Conservation (phyloP, 495 filamentous ascomycete species). For the Terfezia boudieri region DNA sequence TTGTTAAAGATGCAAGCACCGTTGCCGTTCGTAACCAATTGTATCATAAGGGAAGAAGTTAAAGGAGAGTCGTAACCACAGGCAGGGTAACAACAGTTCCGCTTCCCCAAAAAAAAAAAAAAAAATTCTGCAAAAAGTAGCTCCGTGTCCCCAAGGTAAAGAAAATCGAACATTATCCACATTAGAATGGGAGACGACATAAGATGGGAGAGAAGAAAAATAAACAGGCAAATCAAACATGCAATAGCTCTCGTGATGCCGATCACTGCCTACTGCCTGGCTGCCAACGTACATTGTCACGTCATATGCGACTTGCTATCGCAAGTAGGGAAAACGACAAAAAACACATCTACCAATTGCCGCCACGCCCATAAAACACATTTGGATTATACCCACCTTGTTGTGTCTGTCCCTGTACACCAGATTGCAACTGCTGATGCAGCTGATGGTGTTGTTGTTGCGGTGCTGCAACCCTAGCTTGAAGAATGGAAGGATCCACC, state of each 20-base stretch:
- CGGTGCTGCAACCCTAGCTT: constrained; percentile 40
- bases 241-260: too few species aligned
- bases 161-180: not conserved
- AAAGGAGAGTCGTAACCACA: not conserved
- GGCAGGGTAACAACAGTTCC: not conserved
- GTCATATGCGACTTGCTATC: not conserved
- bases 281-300: too few species aligned
- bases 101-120: not conserved
- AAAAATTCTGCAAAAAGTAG: constrained; percentile 3
- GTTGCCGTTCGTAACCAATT: not conserved
- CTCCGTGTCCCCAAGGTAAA: constrained; percentile 18
- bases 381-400: constrained; percentile 94
- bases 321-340: constrained; percentile 17
- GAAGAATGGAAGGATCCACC: constrained; percentile 98
- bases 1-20: constrained; percentile 5
- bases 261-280: too few species aligned
- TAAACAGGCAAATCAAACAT: too few species aligned
- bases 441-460: constrained; percentile 48
- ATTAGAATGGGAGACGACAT: not conserved
- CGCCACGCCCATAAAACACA: constrained; percentile 61
- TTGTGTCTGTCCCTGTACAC: constrained; percentile 73
- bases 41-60: not conserved
- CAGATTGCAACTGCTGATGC: constrained; percentile 31
- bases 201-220: too few species aligned
- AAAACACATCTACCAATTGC: constrained; percentile 39